A percentile compares a stretch with the other conserved stretches of the same genome.
These are phyloP conservation scores for Alternaria hordeiaustralica DNA, from an alignment of 2,329 filamentous ascomycete genomes.

Conservation along the genomic window DNA sequence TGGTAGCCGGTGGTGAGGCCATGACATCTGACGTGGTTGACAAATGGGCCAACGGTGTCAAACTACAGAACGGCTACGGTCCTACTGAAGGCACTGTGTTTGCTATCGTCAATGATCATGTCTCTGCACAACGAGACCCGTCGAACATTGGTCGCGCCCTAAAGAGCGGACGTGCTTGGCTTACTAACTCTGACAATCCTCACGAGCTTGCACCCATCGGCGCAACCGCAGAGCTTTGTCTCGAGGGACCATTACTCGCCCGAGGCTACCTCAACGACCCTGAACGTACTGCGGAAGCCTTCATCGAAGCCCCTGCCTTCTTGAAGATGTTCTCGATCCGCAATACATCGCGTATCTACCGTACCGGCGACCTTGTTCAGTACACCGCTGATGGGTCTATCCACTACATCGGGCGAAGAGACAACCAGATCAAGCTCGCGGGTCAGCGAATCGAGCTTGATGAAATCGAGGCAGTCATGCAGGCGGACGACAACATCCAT, in stretches of 20 bases:
- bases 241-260: slow-evolving; percentile 41
- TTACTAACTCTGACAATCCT: slow-evolving; percentile 33
- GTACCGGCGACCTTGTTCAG: slow-evolving; percentile 43
- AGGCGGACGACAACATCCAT: slow-evolving; percentile 37
- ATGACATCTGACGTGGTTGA: slow-evolving; percentile 35
- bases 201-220: slow-evolving; percentile 40
- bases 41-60: slow-evolving; percentile 32
- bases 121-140: slow-evolving; percentile 26
- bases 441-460: slow-evolving; percentile 46
- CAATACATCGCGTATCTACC: slow-evolving; percentile 31
- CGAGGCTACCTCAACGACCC: slow-evolving; percentile 41
- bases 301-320: slow-evolving; percentile 34
- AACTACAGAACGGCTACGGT: slow-evolving; percentile 39
- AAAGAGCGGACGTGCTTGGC: slow-evolving; percentile 35
- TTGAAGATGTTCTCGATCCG: slow-evolving; percentile 21
- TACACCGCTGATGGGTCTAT: slow-evolving; percentile 39
- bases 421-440: slow-evolving; percentile 46
- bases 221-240: slow-evolving; percentile 38
- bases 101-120: slow-evolving; percentile 33
- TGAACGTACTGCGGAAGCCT: slow-evolving; percentile 32
- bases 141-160: slow-evolving; percentile 35
- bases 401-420: slow-evolving; percentile 39
- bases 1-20: slow-evolving; percentile 38
- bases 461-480: slow-evolving; percentile 42
- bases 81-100: slow-evolving; percentile 39